Base-by-base conservation (phyloP, 257 asterid species). In the Gynochthodes officinalis region DNA sequence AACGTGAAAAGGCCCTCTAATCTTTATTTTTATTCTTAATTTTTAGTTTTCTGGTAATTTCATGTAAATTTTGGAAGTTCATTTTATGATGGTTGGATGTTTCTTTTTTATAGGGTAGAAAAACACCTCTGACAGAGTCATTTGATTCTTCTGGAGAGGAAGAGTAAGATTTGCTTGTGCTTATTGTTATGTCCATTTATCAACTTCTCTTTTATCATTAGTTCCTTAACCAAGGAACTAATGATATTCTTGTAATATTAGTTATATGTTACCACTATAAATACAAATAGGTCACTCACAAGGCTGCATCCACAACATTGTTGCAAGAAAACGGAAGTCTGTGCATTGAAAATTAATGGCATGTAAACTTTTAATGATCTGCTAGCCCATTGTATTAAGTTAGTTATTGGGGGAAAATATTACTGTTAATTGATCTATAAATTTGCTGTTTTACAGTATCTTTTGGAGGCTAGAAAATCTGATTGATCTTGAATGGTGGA, bases 71-170 rank as follows among this genome's bases (percentile, higher is more conserved):
- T 37, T 28, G 21, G 32, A 65, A 39, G 42, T 77, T 28, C n/a
- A 18, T 6, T 16, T 32, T 25, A 11, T 70, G 72, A 69, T 43
- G 18, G 39, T 70, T 66, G 73, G 65, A 46, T 52, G 67, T 73
- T 80, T 80, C 35, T 72, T 27, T 54, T 72, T 65, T 71, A 73
- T 90, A 94, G 99, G 86, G 88, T 28, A 82, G 85, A 69, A 88
- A 79, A 83, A 87, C 90, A 44, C 89, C 93, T 66, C 89, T 96
- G 62, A 62, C 81, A 49, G 97, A 89, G 67, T 87, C 97, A 70
- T 71, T 91, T 64, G 96, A 86, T 85, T 89, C 91, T 68, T 94
- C 97, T 73, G 96, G 99, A 69, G 99, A 94, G 75, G 99, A 94
- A 88, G 99, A 94, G 99, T 94, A 89, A 81, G 96, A 71, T 77